These are phyloP conservation scores for Daldinia concentrica DNA, from an alignment of 495 filamentous ascomycete species.

Conservation along the genomic window DNA sequence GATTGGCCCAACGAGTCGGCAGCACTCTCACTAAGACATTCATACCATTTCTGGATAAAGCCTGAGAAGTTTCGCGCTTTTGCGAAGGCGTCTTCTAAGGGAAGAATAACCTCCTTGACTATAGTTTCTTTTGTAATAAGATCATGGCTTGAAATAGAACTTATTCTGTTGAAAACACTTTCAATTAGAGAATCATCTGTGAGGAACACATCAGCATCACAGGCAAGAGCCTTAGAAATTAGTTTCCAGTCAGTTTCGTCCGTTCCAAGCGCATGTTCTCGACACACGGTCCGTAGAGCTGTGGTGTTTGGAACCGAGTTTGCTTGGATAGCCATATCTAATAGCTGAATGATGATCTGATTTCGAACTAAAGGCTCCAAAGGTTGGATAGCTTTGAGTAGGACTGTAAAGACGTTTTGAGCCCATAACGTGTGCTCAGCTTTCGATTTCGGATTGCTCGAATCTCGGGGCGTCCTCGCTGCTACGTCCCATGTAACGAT, in stretches of 20 bases:
- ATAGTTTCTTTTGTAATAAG: slow-evolving; percentile 36
- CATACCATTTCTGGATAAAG: slow-evolving; percentile 74
- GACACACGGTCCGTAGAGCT: slow-evolving; percentile 54
- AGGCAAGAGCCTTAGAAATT: slow-evolving; percentile 66
- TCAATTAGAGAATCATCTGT: slow-evolving; percentile 38
- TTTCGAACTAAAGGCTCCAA: slow-evolving; percentile 29
- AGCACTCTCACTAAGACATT: slow-evolving; percentile 63
- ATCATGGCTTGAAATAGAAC: slow-evolving; percentile 29
- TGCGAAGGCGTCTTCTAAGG: slow-evolving; percentile 70
- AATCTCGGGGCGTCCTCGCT: slow-evolving; percentile 62
- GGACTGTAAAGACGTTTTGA: slow-evolving; percentile 69
- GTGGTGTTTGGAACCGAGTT: slow-evolving; percentile 40
- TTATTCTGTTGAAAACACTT: slow-evolving; percentile 33
- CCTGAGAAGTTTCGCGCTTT: slow-evolving; percentile 70
- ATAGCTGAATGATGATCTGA: slow-evolving; percentile 34
- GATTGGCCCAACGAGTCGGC: slow-evolving; percentile 47
- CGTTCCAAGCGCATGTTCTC: slow-evolving; percentile 49
- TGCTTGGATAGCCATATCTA: slow-evolving; percentile 43
- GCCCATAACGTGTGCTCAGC: slow-evolving; percentile 70
- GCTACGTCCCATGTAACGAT: slow-evolving; percentile 67
- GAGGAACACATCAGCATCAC: slow-evolving; percentile 76
- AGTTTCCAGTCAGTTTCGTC: slow-evolving; percentile 67
- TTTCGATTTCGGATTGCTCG: slow-evolving; percentile 62
- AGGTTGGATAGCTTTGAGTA: slow-evolving; percentile 30
- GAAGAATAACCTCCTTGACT: slow-evolving; percentile 59